phyloP scores from a whole-genome alignment of 139 green algal genomes.

The Astrephomene gubernaculifera region DNA sequence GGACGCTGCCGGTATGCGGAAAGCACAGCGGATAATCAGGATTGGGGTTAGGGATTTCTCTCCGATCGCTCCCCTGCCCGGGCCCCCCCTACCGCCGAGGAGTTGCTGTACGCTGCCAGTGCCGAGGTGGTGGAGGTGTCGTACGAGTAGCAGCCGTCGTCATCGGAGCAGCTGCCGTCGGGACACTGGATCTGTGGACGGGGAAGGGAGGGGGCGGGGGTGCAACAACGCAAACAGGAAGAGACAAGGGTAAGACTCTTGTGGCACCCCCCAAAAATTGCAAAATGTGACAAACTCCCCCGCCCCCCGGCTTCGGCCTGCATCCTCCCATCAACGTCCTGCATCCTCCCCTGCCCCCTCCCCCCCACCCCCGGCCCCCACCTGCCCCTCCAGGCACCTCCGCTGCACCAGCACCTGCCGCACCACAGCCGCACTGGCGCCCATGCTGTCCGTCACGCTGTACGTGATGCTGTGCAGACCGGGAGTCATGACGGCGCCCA shows the following conservation, averaged over 20 bases:
- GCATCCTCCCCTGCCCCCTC: neutral
- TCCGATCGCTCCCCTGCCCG: no score
- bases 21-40: no score
- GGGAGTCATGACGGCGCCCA: neutral
- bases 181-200: slow-evolving; percentile 18
- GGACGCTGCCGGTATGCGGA: no score
- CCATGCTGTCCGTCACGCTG: slow-evolving; percentile 18
- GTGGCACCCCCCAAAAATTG: no score
- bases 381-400: slow-evolving; percentile 15
- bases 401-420: slow-evolving; percentile 22
- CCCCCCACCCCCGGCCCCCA: neutral
- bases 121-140: no score
- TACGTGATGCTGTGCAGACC: slow-evolving; percentile 31
- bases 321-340: no score
- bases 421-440: neutral
- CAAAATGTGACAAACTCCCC: no score
- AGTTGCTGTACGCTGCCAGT: no score
- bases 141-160: neutral
- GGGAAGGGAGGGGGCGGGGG: neutral
- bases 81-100: no score
- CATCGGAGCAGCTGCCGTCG: slow-evolving; percentile 35
- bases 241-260: neutral
- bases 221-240: neutral
- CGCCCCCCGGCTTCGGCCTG: no score
- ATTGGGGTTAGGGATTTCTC: no score